phyloP scores from a whole-genome alignment of 2,329 filamentous ascomycete species.

The Didymella exigua region DNA sequence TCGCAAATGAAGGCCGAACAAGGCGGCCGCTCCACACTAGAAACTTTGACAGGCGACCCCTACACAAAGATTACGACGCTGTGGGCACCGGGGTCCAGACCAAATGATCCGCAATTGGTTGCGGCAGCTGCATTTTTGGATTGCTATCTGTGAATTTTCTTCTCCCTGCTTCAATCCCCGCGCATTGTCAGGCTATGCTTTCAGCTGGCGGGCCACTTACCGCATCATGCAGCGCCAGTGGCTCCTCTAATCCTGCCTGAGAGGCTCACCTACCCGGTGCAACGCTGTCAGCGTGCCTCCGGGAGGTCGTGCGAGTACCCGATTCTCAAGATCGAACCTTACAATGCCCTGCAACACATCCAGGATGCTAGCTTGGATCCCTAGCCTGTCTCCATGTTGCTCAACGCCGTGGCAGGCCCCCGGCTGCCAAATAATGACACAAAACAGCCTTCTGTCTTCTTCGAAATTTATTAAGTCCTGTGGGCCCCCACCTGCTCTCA shows the following conservation, averaged over 20 bases:
- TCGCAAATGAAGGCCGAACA: slow-evolving; percentile 43
- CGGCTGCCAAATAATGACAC: slow-evolving; percentile 42
- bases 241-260: slow-evolving; percentile 27
- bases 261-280: slow-evolving; percentile 19
- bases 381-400: slow-evolving; percentile 38
- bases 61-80: slow-evolving; percentile 25
- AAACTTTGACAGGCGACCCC: slow-evolving; percentile 36
- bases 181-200: slow-evolving; percentile 20
- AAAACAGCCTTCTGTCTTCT: slow-evolving; percentile 37
- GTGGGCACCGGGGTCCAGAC: slow-evolving; percentile 20
- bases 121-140: slow-evolving; percentile 11
- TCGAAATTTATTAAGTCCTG: slow-evolving; percentile 43
- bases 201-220: slow-evolving; percentile 28
- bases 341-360: slow-evolving; percentile 41
- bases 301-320: slow-evolving; percentile 33
- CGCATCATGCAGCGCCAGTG: slow-evolving; percentile 36
- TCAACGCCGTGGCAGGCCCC: slow-evolving; percentile 39
- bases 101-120: slow-evolving; percentile 30
- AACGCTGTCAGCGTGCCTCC: slow-evolving; percentile 32
- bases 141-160: slow-evolving; percentile 17
- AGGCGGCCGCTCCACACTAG: slow-evolving; percentile 30
- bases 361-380: slow-evolving; percentile 34
- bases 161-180: slow-evolving; percentile 20
- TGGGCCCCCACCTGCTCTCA: slow-evolving; percentile 38
- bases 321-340: slow-evolving; percentile 31